Evolutionary conservation across 2,329 filamentous ascomycete genomes (phyloP), one percentile per base, ranked within the genome.

Genomic region (Venturia carpophila): DNA sequence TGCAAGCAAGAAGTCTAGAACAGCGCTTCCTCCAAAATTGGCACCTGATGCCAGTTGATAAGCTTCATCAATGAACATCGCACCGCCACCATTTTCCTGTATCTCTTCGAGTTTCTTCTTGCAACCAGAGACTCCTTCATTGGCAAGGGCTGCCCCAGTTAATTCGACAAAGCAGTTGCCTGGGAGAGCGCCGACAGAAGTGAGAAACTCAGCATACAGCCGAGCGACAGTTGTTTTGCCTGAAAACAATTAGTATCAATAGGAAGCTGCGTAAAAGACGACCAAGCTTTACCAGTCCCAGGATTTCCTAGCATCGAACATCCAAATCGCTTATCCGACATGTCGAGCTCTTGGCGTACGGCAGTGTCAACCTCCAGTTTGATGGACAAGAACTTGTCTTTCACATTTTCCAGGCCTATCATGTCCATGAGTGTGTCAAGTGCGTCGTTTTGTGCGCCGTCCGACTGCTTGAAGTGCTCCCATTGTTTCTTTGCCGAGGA

Each of bases 191-290:
- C 86, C 84, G 0, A 89, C 75, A 0, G 83, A 80, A 0, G 81
- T 79, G 0, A 93, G 76, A 43, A 91, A 87, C 7, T 84, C 80
- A 0, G 83, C 87, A 66, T 90, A 92, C 0, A 89, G 75, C 0
- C 89, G 80, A 0, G 89, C 89, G 0, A 92, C 86, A 0, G 89
- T 92, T 0, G 90, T 93, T 76, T 92, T 92, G 0, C 85, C 84
- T 81, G 43, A 15, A 3, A 58, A 43, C 5, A 45, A 49, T 70
- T 41, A 70, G 63, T 52, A 37, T 58, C 41, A 39, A 34, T n/a
- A 43, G 42, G 43, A n/a, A 47, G 5, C 3, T 17, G 43, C 1
- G 6, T 47, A 11, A 7, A 15, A 63, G 24, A 27, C 34, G 9
- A 15, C 10, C 21, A 39, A 34, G 19, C 64, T 75, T 71, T 74